Conservation (phyloP, 352 stramenopile genomes). For the Vaucheria bursata region DNA sequence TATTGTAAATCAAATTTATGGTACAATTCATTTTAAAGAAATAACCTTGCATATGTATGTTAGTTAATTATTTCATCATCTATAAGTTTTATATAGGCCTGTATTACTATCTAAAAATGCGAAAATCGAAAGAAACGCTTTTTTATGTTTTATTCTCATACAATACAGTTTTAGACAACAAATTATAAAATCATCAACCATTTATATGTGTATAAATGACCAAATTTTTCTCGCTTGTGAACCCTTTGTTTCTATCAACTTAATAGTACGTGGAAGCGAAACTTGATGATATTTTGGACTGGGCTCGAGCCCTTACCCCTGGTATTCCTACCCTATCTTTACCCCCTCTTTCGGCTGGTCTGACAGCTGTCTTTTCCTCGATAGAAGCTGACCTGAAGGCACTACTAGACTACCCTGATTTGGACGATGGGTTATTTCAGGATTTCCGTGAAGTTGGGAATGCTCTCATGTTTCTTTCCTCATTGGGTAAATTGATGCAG, state of each 20-base stretch:
- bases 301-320: constrained; percentile 59
- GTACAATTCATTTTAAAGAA: background rate
- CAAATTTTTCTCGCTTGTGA: too few species aligned
- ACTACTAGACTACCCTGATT: constrained; percentile 63
- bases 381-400: constrained; percentile 70
- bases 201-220: too few species aligned
- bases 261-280: constrained; percentile 44
- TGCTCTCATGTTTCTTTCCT: constrained; percentile 56
- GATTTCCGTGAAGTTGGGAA: constrained; percentile 60
- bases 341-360: constrained; percentile 60
- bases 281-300: constrained; percentile 55
- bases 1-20: background rate
- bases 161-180: too few species aligned
- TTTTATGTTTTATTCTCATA: too few species aligned
- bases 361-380: constrained; percentile 60
- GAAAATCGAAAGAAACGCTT: too few species aligned
- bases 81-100: too few species aligned
- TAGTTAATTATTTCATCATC: too few species aligned
- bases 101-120: too few species aligned
- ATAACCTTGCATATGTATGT: too few species aligned
- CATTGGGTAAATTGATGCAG: constrained; percentile 32
- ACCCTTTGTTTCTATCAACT: background rate
- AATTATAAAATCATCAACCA: too few species aligned
- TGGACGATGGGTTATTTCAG: constrained; percentile 70
- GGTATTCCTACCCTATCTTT: constrained; percentile 65